These are phyloP conservation scores for Saturnispora ahearnii DNA, from an alignment of 805 yeast species.

Conservation along the genomic window DNA sequence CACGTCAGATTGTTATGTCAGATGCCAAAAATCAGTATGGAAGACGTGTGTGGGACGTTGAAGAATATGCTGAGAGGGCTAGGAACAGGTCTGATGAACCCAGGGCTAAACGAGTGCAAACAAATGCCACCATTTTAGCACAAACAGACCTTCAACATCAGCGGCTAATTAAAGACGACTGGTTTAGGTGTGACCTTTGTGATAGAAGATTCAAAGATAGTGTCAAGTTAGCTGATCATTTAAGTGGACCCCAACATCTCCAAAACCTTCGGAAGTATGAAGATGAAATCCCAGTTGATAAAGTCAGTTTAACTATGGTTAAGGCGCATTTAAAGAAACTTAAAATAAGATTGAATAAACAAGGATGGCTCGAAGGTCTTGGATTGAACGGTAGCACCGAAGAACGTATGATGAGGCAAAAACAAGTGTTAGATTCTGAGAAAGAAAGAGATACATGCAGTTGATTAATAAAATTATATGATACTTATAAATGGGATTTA, in stretches of 20 bases:
- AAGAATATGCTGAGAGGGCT: constrained; percentile 48
- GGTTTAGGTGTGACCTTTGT: constrained; percentile 79
- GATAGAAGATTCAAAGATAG: constrained; percentile 76
- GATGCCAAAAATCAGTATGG: constrained; percentile 32
- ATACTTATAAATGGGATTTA: constrained; percentile 9
- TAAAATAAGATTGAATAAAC: background rate
- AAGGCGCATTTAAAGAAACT: constrained; percentile 16
- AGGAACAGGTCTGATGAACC: constrained; percentile 17
- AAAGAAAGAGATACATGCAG: background rate
- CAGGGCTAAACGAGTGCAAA: constrained; percentile 1
- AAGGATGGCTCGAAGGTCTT: constrained; percentile 8
- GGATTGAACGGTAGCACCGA: constrained; percentile 2
- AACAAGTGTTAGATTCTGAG: background rate
- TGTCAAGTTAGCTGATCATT: constrained; percentile 72
- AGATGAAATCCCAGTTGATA: constrained; percentile 22
- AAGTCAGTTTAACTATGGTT: constrained; percentile 43
- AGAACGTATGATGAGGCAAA: constrained; percentile 2
- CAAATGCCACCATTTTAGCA: background rate
- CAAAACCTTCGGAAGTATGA: constrained; percentile 30
- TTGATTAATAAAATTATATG: background rate
- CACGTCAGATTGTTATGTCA: background rate
- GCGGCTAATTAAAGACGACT: constrained; percentile 34
- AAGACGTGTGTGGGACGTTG: constrained; percentile 64
- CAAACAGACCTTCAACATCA: background rate
- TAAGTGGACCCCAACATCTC: constrained; percentile 65